Base-by-base conservation (phyloP, 2,329 filamentous ascomycete genomes). In the Colletotrichum siamense region DNA sequence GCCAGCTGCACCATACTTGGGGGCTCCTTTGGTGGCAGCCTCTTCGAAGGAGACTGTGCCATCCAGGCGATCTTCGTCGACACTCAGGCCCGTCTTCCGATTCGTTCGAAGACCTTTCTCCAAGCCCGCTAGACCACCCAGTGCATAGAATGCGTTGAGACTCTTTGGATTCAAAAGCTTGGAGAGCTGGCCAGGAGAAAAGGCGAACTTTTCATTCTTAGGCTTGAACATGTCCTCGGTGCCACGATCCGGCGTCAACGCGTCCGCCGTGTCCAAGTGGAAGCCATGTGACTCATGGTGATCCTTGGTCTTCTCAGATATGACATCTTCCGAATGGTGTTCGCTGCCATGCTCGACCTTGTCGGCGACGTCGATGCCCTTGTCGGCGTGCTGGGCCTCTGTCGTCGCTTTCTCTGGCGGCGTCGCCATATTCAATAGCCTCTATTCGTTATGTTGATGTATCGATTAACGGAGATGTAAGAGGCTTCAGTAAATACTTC, bases 121-220 rank as follows among this genome's bases (percentile, higher is more conserved):
- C 24, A 97, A 82, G 3, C 95, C 95, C 10, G 86, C 86, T 8
- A 96, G 82, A 65, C 95, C 95, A 71, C 95, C 95, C 4, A 97
- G 84, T 8, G 94, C 94, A 79, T 94, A 92, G 77, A 96, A 95
- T 6, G 94, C 95, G 30, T 91, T 88, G 76, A 95, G 87, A 79
- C 90, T 96, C 85, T 97, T 97, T 1, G 95, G 95, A 78, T 96
- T 96, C 68, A 96, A 88, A 8, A 97, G 86, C 85, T 96, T 96
- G 77, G 91, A 92, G 80, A 95, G 85, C 79, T 95, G 94, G 28
- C 94, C 95, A 13, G 93, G 93, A 0, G 92, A 91, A 80, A 93
- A 95, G 10, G 93, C 94, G 80, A 96, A 95, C 61, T 89, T 91
- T 83, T 94, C 95, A 79, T 93, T 87, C 63, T 92, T 88, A 18